Base-by-base conservation (phyloP, 192 early-diverging fungal species). In the Chytriomyces sp. region DNA sequence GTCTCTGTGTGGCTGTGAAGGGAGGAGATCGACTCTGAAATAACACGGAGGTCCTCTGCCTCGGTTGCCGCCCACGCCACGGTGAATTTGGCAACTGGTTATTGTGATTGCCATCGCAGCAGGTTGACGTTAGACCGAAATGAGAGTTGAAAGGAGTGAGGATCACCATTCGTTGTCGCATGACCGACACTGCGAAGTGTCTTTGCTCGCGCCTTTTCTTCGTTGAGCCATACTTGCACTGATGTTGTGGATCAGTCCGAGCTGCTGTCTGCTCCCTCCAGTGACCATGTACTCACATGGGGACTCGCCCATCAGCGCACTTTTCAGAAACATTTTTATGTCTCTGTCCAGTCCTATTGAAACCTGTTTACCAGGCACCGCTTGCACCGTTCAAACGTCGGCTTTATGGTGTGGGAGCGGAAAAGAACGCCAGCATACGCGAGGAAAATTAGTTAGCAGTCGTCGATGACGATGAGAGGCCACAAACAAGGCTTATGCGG, bases 141-240 rank as follows among this genome's bases (percentile, higher is more conserved):
- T 16, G 70, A 46, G 18, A 57, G 71, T 43, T 45, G 75, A 24
- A 64, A 23, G 7, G 49, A 45, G 28, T 7, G 18, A 49, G n/a
- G 50, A 77, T 18, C 60, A 82, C 82, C 82, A 67, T 80, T 71
- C 2, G 20, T 46, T 64, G 77, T 67, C 78, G 76, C 74, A 50
- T 79, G 79, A 5, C 67, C 72, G 46, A 81, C 59, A 35, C 63
- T 57, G 9, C 67, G 28, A 6, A 69, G 45, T 35, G 65, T 69
- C 64, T 70, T 81, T 10, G 76, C 62, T 3, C 79, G 80, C 45
- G 81, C 83, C 77, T 80, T 80, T 50, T 83, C 82, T 48, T 83
- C 83, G 10, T 69, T 23, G 2, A 77, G 26, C 76, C 76, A 77
- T 35, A 59, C 18, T 5, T 77, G 47, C 26, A 77, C 76, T 73